A percentile compares a stretch with the other conserved stretches of the same genome.
These are phyloP conservation scores for Penicillium bovifimosum DNA, from an alignment of 495 filamentous ascomycete species.

Conservation along the genomic window DNA sequence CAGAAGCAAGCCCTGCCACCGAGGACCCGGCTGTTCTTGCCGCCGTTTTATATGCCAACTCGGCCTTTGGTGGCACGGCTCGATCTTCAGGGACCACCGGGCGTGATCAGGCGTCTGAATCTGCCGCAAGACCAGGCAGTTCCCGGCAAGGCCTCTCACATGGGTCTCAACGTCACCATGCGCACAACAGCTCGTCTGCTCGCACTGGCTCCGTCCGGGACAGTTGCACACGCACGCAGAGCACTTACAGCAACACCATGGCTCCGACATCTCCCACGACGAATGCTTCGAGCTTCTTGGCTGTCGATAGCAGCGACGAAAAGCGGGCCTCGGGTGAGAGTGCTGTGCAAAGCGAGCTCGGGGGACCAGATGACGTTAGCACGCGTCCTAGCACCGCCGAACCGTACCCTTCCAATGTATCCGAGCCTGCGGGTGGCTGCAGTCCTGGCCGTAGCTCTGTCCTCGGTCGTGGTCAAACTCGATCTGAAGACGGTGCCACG, in stretches of 20 bases:
- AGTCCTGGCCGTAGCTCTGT: constrained; percentile 16
- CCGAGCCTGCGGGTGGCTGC: constrained; percentile 18
- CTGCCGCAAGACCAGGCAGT: constrained; percentile 28
- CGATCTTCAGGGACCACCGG: constrained; percentile 5
- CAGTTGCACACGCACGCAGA: constrained; percentile 42
- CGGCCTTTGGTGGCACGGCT: background rate
- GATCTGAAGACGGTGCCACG: constrained; percentile 21
- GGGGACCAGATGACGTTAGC: constrained; percentile 21
- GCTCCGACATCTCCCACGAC: constrained; percentile 45
- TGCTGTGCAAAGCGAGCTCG: constrained; percentile 26
- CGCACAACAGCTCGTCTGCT: constrained; percentile 35
- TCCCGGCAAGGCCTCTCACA: constrained; percentile 24
- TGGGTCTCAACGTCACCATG: constrained; percentile 27
- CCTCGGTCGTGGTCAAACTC: constrained; percentile 9
- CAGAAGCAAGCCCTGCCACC: constrained; percentile 11
- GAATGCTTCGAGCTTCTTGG: constrained; percentile 48
- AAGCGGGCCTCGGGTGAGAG: constrained; percentile 29
- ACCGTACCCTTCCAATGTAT: constrained; percentile 15
- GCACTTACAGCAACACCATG: constrained; percentile 42
- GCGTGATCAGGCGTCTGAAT: constrained; percentile 18
- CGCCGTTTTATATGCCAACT: constrained; percentile 30
- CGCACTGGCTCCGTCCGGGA: constrained; percentile 37
- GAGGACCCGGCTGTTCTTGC: constrained; percentile 31
- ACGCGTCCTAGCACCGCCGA: constrained; percentile 30
- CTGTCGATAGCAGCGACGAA: constrained; percentile 45